Evolutionary conservation across 169 alveolate genomes (phyloP), one percentile per base, ranked within the genome.

Genomic region (Plasmodium berghei): DNA sequence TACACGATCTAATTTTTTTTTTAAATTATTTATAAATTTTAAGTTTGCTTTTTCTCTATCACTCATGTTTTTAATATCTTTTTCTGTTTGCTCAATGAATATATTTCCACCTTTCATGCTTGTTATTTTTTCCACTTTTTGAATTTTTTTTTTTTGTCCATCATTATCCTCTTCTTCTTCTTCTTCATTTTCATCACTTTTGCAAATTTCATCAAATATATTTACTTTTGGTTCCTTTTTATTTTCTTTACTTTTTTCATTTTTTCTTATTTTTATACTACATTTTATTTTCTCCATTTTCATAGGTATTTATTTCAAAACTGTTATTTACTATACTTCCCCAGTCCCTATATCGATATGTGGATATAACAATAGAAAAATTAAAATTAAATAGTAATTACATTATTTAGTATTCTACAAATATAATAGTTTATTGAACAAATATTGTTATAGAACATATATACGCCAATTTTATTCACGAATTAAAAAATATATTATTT

Each of bases 1-100:
- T 14, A 83, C 22, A 28, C 90, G 90, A 22, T 45, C 61, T 55
- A 83, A 45, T 59, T 83, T 83, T 3, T 83, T 59, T 72, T 83
- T 63, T 24, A 83, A 46, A 61, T 58, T 67, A 26, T 59, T 71
- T 34, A 83, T 54, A 67, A 83, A 83, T 22, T 62, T 58, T 3
- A 61, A 54, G 22, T 62, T 67, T 55, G 45, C 73, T 12, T 22
- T 14, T 34, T 83, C 63, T 16, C 42, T 52, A 18, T 67, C 22
- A 22, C 18, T 56, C 24, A 42, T n/a, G 5, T 66, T 63, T 58
- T 67, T 52, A 10, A 26, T 26, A 16, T 42, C 40, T 34, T 3
- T 34, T 34, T 34, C 42, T 34, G 42, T 34, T 34, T 34, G 8
- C 4, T 83, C 90, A 54, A 48, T 9, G 8, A 83, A 10, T 18